A percentile compares a stretch with the other conserved stretches of the same genome.
These are phyloP conservation scores for Solanum hybrid DNA, from an alignment of 305 asterid species.

Conservation along the genomic window DNA sequence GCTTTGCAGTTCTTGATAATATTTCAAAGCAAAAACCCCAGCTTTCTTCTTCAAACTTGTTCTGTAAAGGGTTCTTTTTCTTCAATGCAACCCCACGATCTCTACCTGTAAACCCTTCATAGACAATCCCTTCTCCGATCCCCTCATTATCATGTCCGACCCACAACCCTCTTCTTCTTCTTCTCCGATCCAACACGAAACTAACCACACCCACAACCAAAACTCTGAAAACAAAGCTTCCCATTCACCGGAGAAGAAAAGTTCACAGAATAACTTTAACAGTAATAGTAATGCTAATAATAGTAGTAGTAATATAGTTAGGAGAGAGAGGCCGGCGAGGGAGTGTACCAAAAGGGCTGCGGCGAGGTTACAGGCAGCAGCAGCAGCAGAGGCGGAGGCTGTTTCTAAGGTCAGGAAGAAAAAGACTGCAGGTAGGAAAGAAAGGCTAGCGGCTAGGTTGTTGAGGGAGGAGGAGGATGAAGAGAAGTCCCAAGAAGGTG, in stretches of 20 bases:
- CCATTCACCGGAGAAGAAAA: not conserved
- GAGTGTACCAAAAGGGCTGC: conserved; percentile 95
- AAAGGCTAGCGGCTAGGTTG: conserved; percentile 39
- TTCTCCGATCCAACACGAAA: conserved; percentile 30
- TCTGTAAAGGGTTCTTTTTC: not conserved
- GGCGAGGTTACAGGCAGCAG: conserved; percentile 75
- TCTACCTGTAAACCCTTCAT: conserved; percentile 42
- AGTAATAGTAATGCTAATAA: conserved; percentile 15
- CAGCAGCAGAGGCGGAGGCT: conserved; percentile 78
- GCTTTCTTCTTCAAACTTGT: not conserved
- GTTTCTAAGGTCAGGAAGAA: conserved; percentile 50
- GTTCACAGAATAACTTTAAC: conserved; percentile 2
- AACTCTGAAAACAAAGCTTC: not conserved
- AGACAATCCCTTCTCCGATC: conserved; percentile 46
- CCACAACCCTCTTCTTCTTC: conserved; percentile 23
- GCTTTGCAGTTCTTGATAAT: not conserved
- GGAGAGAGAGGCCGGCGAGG: conserved; percentile 93
- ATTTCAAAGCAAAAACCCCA: conserved; percentile 7
- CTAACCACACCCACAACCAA: conserved; percentile 5
- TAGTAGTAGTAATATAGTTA: conserved; percentile 21
- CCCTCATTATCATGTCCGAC: conserved; percentile 31
- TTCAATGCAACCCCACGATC: conserved; percentile 84
- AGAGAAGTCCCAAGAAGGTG: conserved; percentile 16
- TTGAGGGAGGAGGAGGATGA: conserved; percentile 62
- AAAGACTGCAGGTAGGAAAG: conserved; percentile 47